Evolutionary conservation across 306 rosid species (phyloP).

Genomic region (Casuarina equisetifolia): DNA sequence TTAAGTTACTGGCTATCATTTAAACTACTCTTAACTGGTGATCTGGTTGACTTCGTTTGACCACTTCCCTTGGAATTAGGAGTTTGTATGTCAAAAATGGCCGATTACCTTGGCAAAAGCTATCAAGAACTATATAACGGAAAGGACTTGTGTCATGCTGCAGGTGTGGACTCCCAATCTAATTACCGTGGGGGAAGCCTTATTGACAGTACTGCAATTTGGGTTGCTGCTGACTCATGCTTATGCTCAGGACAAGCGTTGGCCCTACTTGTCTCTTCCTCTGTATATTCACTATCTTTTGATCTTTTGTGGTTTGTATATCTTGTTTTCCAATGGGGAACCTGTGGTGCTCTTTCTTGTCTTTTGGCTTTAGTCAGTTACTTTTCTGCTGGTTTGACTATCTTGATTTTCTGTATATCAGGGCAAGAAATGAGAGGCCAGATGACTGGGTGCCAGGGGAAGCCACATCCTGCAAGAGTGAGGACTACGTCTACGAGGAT

Average conservation of each 20-base stretch:
- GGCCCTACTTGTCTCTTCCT: constrained; percentile 88
- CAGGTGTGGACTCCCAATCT: constrained; percentile 95
- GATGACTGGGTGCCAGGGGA: constrained; percentile 93
- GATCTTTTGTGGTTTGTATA: constrained; percentile 5
- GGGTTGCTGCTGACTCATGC: constrained; percentile 87
- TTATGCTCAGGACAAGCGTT: constrained; percentile 93
- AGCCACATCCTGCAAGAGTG: constrained; percentile 29
- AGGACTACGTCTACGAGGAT: constrained; percentile 16
- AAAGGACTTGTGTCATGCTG: constrained; percentile 18
- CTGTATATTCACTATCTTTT: constrained; percentile 49
- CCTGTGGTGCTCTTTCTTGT: constrained; percentile 12
- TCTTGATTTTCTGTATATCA: constrained; percentile 35
- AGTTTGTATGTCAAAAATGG: constrained; percentile 1
- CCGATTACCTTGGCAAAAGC: background rate
- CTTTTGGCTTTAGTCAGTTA: constrained; percentile 1
- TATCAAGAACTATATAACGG: constrained; percentile 16
- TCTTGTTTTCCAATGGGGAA: constrained; percentile 1
- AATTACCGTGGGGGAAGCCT: constrained; percentile 89
- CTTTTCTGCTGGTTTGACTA: constrained; percentile 18
- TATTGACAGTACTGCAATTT: constrained; percentile 79
- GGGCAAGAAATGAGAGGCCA: constrained; percentile 84
- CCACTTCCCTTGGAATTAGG: constrained; percentile 5
- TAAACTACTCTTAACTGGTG: constrained; percentile 2
- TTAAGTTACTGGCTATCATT: constrained; percentile 16
- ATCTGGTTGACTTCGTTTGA: constrained; percentile 21